Base-by-base conservation (phyloP, 2,329 filamentous ascomycete genomes). In the Colletotrichum kahawae region DNA sequence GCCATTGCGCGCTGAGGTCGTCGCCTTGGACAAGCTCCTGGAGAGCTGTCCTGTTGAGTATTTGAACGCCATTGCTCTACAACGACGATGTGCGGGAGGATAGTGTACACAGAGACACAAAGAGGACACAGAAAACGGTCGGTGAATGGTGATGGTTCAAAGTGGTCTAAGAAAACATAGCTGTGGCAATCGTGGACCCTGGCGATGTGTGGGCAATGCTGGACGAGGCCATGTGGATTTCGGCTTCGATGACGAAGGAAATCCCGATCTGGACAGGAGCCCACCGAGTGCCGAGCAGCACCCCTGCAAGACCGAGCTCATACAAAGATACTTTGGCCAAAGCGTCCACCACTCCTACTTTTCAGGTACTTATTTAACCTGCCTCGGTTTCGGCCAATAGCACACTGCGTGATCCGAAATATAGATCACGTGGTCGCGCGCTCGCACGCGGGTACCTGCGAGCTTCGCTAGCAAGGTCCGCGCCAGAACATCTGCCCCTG, bases 41-140 rank as follows among this genome's bases (percentile, higher is more conserved):
- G 84, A 83, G 72, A 87, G 82, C 75, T 82, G 84, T 67, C 80
- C 79, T 62, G 83, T 79, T 33, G 84, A 83, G 73, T 84, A 84
- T 76, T 85, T 83, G 72, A 87, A 77, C 51, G 85, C 83, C 86
- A 88, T 87, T 75, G 65, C 33, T 60, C 29, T 51, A 27, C 31
- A n/a, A 24, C 29, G 24, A 18, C 12, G 13, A 38, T 7, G 31
- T 57, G 6, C 27, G 18, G 24, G 36, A 67, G 24, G 36, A 31
- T 51, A 27, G 24, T 24, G 29, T 51, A 13, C 24, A 36, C 10
- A 54, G 6, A 29, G 4, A n/a, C 12, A 27, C 10, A 21, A 18
- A 21, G 21, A 21, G 21, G 21, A 21, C 21, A 21, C 21, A 21
- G 21, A 21, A 13, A 7, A 36, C 9, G 31, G 21, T 24, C 8